phyloP scores from a whole-genome alignment of 2,329 filamentous ascomycete species.

The Xylaria sp. region DNA sequence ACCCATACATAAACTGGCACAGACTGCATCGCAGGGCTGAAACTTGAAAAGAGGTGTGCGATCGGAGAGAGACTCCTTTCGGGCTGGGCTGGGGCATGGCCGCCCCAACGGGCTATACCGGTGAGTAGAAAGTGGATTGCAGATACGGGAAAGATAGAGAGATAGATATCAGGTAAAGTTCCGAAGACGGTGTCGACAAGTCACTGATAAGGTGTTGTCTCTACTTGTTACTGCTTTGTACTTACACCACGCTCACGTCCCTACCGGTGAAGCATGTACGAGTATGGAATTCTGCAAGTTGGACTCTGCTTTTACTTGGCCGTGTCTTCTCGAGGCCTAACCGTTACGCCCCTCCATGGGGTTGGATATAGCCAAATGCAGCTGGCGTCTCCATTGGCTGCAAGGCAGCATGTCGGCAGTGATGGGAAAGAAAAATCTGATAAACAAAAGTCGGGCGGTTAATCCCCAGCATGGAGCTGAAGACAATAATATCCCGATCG shows the following conservation, averaged over 20 bases:
- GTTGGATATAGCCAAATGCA: neutral
- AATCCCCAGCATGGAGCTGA: neutral
- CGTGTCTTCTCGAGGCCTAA: neutral
- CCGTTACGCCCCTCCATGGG: neutral
- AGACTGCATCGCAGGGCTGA: slow-evolving; percentile 18
- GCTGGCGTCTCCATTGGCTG: neutral
- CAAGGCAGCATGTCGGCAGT: neutral
- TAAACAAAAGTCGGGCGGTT: neutral
- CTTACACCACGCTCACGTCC: neutral
- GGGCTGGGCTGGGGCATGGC: slow-evolving; percentile 13
- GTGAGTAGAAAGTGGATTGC: neutral
- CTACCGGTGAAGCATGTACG: no score
- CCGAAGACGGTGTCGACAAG: neutral
- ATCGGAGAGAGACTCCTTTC: slow-evolving; percentile 4
- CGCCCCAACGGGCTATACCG: neutral
- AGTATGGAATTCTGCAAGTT: no score
- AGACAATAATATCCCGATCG: neutral
- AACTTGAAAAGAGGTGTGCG: slow-evolving; percentile 12
- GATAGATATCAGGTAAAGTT: neutral
- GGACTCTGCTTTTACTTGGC: no score
- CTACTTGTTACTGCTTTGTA: neutral
- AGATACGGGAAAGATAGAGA: neutral
- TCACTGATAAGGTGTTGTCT: neutral
- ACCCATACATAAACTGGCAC: neutral
- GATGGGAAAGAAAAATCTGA: neutral